Evolutionary conservation across 176 grass and related monocot species (phyloP), one percentile per base, ranked within the genome.

Genomic region (Eremochloa ophiuroides): DNA sequence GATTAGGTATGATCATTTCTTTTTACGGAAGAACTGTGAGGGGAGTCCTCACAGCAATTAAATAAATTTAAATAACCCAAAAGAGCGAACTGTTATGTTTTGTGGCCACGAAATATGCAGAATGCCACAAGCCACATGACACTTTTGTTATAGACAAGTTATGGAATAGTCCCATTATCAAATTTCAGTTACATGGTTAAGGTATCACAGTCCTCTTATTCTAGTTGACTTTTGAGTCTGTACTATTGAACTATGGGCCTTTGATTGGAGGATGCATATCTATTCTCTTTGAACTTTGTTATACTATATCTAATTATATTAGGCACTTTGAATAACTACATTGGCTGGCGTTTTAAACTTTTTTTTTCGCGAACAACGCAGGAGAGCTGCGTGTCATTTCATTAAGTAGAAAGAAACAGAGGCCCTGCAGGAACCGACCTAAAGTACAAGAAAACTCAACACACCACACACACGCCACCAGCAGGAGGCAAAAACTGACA

Each of bases 1-100:
- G 88, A 84, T 83, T 89, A 76, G 95, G 95, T 98, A 94, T 80
- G 34, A 56, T 69, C n/a, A 6, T 61, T 68, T 68, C 5, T 28
- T 59, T 59, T 25, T 59, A 26, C 0, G 55, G 20, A 59, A 59
- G n/a, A 58, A 58, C 55, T 25, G 22, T 25, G 55, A 10, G 55
- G 22, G 55, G 25, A n/a, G 55, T 58, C 53, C 22, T 23, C 55
- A 58, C 55, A 58, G 22, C 9, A 58, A 23, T n/a, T 25, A 58
- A 25, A 58, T 58, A 58, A 58, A 10, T 58, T 58, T 58, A 58
- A 11, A 58, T 25, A n/a, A 58, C 55, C 55, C 55, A 25, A 11
- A 25, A 58, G n/a, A 25, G 10, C 3, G 22, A 58, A 5, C 41
- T 9, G 42, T 38, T 30, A 75, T 74, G 28, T 51, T 66, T 10